Evolutionary conservation across 2,329 filamentous ascomycete species (phyloP).

Genomic region (Hymenoscyphus fraxineus): DNA sequence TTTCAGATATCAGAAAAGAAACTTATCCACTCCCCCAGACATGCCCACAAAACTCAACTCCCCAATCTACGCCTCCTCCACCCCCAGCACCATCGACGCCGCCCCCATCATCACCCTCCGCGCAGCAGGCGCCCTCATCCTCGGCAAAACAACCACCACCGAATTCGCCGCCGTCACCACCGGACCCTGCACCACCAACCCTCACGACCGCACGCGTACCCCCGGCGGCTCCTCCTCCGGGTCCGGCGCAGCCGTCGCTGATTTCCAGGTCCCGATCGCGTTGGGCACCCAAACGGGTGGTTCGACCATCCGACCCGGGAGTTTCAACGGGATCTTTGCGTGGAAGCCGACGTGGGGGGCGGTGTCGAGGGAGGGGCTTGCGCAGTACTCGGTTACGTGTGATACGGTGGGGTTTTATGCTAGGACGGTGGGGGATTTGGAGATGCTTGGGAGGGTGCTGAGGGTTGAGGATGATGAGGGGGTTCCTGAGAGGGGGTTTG

Average conservation of each 20-base stretch:
- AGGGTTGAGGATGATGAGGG: conserved; percentile 49
- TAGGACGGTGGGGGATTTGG: conserved; percentile 54
- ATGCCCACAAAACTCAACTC: conserved; percentile 58
- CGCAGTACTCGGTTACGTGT: conserved; percentile 53
- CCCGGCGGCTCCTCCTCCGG: conserved; percentile 67
- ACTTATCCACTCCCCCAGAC: conserved; percentile 37
- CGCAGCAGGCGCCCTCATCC: conserved; percentile 53
- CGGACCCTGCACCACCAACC: conserved; percentile 55
- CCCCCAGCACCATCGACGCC: conserved; percentile 47
- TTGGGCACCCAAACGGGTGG: conserved; percentile 66
- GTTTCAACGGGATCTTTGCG: conserved; percentile 61
- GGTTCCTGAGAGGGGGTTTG: conserved; percentile 25
- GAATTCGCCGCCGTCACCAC: conserved; percentile 57
- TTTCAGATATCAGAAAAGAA: conserved; percentile 2
- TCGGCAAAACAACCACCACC: conserved; percentile 59
- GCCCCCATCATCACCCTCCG: conserved; percentile 49
- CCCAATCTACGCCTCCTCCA: conserved; percentile 46
- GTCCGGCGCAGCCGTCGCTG: conserved; percentile 62
- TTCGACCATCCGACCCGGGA: conserved; percentile 59
- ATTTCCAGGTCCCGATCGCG: conserved; percentile 50
- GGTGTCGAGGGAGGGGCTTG: conserved; percentile 58
- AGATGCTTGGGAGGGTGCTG: conserved; percentile 53
- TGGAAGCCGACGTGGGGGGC: conserved; percentile 65
- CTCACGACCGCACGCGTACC: conserved; percentile 49
- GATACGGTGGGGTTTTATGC: conserved; percentile 62